Evolutionary conservation across 2,329 filamentous ascomycete genomes (phyloP).

Genomic region (Colletotrichum sp.): DNA sequence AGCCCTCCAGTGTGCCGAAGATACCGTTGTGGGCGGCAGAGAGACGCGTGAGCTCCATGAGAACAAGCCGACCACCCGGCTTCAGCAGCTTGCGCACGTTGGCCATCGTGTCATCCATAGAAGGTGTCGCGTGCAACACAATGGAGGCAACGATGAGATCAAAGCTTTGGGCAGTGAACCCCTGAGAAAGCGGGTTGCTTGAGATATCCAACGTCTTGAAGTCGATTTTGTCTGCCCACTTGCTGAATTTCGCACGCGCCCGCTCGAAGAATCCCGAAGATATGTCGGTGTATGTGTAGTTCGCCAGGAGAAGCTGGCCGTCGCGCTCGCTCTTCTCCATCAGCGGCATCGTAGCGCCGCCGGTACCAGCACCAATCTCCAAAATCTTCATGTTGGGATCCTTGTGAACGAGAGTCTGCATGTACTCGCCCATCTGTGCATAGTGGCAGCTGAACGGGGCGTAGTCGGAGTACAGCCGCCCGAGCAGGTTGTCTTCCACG

Average conservation of each 20-base stretch:
- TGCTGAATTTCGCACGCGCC: not conserved
- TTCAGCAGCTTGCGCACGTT: constrained; percentile 30
- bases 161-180: constrained; percentile 28
- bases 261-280: constrained; percentile 27
- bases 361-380: not conserved
- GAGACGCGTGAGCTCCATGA: not conserved
- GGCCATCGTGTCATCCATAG: constrained; percentile 23
- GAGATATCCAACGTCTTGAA: constrained; percentile 33
- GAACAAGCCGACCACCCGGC: constrained; percentile 32
- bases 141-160: constrained; percentile 33
- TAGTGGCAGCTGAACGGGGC: no score
- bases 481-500: not conserved
- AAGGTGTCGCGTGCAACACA: constrained; percentile 29
- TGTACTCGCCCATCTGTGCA: not conserved
- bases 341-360: no score
- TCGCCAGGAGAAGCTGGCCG: constrained; percentile 22
- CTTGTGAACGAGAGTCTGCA: not conserved
- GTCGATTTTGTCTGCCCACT: constrained; percentile 8
- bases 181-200: constrained; percentile 31
- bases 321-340: constrained; percentile 44
- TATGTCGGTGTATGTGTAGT: constrained; percentile 35
- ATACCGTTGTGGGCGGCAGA: constrained; percentile 24
- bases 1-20: constrained; percentile 29
- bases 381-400: not conserved
- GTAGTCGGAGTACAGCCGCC: not conserved